phyloP scores from a whole-genome alignment of 805 yeast genomes.

The Ogataea zsoltii region DNA sequence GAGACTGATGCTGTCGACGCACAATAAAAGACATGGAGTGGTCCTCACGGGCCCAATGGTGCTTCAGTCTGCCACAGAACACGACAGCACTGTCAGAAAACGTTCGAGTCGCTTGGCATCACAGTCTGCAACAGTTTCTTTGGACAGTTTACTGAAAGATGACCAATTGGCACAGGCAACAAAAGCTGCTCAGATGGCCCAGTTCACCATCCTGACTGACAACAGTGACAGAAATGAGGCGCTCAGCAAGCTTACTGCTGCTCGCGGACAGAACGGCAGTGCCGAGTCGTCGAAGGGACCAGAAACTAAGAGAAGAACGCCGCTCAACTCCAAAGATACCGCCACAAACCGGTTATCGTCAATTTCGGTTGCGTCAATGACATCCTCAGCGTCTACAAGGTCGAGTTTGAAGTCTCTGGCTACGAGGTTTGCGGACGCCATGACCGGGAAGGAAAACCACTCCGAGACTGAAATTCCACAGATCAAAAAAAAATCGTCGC shows the following conservation, averaged over 20 bases:
- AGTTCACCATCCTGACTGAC: slow-evolving; percentile 5
- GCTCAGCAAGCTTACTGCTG: neutral
- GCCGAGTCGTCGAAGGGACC: neutral
- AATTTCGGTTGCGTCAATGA: slow-evolving; percentile 19
- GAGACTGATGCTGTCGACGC: slow-evolving; percentile 12
- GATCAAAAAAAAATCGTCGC: slow-evolving; percentile 26
- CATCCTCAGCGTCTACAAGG: slow-evolving; percentile 23
- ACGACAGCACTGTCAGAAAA: slow-evolving; percentile 4
- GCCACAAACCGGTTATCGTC: slow-evolving; percentile 18
- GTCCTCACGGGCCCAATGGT: slow-evolving; percentile 13
- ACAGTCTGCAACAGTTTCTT: slow-evolving; percentile 18
- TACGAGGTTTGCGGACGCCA: slow-evolving; percentile 22
- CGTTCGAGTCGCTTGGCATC: slow-evolving; percentile 11
- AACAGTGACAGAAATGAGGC: neutral
- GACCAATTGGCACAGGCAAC: slow-evolving; percentile 2
- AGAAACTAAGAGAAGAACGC: slow-evolving; percentile 4
- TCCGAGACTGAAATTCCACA: neutral
- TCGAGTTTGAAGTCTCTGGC: slow-evolving; percentile 28
- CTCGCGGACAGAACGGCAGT: neutral
- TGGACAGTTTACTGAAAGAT: slow-evolving; percentile 16
- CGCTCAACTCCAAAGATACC: slow-evolving; percentile 3
- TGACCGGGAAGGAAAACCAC: slow-evolving; percentile 10
- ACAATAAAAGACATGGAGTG: slow-evolving; percentile 24
- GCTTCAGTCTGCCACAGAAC: neutral
- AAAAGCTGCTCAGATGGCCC: neutral